phyloP scores from a whole-genome alignment of 345 rosid genomes.

The Ailanthus altissimus region DNA sequence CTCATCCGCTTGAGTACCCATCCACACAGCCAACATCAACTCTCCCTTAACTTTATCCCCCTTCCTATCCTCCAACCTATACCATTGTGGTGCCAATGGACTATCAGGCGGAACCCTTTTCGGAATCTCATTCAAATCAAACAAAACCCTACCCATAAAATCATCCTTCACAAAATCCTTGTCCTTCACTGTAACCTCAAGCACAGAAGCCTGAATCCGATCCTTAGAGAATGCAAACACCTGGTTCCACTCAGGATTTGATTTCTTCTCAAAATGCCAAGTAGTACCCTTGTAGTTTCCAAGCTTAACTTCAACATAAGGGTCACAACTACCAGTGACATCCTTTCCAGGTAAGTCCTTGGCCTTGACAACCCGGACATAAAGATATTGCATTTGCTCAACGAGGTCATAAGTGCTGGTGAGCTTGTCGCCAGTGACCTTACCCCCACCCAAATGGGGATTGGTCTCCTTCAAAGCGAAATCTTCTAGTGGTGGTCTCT shows the following conservation, averaged over 20 bases:
- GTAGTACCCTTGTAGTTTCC: constrained; percentile 92
- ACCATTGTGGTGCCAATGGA: constrained; percentile 96
- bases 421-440: constrained; percentile 73
- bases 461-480: constrained; percentile 78
- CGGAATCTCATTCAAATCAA: constrained; percentile 82
- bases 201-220: constrained; percentile 72
- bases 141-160: constrained; percentile 65
- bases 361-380: constrained; percentile 91
- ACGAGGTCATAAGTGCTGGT: constrained; percentile 93
- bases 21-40: constrained; percentile 93
- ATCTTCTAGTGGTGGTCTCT: constrained; percentile 76
- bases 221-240: constrained; percentile 88
- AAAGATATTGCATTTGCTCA: constrained; percentile 93
- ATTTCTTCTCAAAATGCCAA: constrained; percentile 74
- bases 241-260: constrained; percentile 89
- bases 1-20: constrained; percentile 96
- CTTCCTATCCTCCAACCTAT: constrained; percentile 74
- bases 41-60: constrained; percentile 74
- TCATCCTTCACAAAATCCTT: constrained; percentile 85
- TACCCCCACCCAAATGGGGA: constrained; percentile 86
- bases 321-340: constrained; percentile 87
- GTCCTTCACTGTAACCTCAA: constrained; percentile 82
- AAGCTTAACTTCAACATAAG: constrained; percentile 86
- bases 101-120: constrained; percentile 93
- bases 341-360: constrained; percentile 83